These are phyloP conservation scores for Quercus tomentella DNA, from an alignment of 331 rosid species.

Conservation along the genomic window DNA sequence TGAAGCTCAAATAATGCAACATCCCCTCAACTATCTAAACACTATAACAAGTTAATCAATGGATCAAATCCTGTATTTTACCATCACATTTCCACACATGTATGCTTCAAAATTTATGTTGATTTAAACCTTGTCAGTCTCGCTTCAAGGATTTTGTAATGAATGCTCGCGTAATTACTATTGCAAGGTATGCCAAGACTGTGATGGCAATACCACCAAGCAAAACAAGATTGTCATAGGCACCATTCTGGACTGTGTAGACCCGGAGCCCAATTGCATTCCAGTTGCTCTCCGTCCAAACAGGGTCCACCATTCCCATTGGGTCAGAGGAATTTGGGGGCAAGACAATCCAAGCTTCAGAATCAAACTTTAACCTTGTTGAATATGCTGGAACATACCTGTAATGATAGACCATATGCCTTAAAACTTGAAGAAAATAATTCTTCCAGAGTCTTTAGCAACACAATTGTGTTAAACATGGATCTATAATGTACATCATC, in stretches of 20 bases:
- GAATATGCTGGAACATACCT: constrained; percentile 97
- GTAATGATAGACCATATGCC: constrained; percentile 18
- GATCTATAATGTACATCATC: not conserved
- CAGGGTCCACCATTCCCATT: constrained; percentile 66
- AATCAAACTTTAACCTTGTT: constrained; percentile 61
- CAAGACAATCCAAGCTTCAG: constrained; percentile 69
- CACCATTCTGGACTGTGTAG: constrained; percentile 53
- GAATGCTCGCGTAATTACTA: constrained; percentile 44
- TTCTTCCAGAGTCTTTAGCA: not conserved
- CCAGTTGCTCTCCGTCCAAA: constrained; percentile 99
- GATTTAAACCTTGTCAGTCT: constrained; percentile 40
- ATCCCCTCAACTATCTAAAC: constrained; percentile 28
- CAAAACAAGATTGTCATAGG: constrained; percentile 61
- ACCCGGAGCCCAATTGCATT: constrained; percentile 65
- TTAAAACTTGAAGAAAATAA: not conserved
- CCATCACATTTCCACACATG: constrained; percentile 23
- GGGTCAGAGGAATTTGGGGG: constrained; percentile 68
- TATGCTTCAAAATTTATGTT: not conserved
- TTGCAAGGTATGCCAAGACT: constrained; percentile 58
- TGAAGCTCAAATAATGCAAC: constrained; percentile 37
- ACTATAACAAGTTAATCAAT: constrained; percentile 14
- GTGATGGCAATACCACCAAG: constrained; percentile 65
- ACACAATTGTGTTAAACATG: not conserved
- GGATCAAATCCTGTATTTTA: constrained; percentile 12
- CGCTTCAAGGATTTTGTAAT: constrained; percentile 64